These are phyloP conservation scores for Pseudomassariella vexata DNA, from an alignment of 2,329 filamentous ascomycete genomes.

Conservation along the genomic window DNA sequence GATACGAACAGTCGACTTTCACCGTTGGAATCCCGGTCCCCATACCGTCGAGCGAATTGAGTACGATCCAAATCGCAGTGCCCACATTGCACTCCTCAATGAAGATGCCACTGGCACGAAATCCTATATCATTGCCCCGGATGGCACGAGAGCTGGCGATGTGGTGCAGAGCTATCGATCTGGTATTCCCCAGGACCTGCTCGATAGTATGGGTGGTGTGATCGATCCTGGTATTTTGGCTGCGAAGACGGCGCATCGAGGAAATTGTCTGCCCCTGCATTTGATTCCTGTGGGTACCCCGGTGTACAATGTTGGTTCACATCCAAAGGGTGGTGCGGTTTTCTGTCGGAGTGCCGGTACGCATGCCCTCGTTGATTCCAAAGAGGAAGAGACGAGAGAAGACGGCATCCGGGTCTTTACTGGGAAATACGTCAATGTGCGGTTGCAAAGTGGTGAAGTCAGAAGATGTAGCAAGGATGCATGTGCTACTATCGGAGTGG, in stretches of 20 bases:
- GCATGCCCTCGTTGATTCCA: constrained; percentile 81
- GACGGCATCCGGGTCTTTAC: constrained; percentile 57
- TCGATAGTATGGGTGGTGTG: constrained; percentile 86
- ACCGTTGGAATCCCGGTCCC: constrained; percentile 69
- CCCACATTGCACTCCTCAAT: constrained; percentile 84
- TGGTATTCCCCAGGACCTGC: constrained; percentile 80
- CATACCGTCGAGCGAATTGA: constrained; percentile 92
- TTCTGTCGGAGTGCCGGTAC: constrained; percentile 95
- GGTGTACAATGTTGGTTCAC: constrained; percentile 82
- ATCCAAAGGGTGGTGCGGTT: constrained; percentile 68
- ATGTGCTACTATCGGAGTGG: constrained; percentile 88
- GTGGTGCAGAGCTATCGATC: constrained; percentile 85
- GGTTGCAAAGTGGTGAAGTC: constrained; percentile 88
- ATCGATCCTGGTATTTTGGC: constrained; percentile 95
- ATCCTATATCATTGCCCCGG: constrained; percentile 91
- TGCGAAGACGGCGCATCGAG: constrained; percentile 86
- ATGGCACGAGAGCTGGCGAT: constrained; percentile 89
- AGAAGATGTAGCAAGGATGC: constrained; percentile 86
- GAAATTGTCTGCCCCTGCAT: constrained; percentile 91
- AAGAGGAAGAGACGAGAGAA: constrained; percentile 68
- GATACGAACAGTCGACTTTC: constrained; percentile 88
- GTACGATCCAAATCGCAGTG: constrained; percentile 88
- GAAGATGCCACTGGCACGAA: constrained; percentile 68
- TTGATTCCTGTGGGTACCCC: constrained; percentile 95
- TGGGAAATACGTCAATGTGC: constrained; percentile 74